Evolutionary conservation across 1,139 yeast genomes (phyloP), one percentile per base, ranked within the genome.

Genomic region (Geotrichum cucujoidarum): DNA sequence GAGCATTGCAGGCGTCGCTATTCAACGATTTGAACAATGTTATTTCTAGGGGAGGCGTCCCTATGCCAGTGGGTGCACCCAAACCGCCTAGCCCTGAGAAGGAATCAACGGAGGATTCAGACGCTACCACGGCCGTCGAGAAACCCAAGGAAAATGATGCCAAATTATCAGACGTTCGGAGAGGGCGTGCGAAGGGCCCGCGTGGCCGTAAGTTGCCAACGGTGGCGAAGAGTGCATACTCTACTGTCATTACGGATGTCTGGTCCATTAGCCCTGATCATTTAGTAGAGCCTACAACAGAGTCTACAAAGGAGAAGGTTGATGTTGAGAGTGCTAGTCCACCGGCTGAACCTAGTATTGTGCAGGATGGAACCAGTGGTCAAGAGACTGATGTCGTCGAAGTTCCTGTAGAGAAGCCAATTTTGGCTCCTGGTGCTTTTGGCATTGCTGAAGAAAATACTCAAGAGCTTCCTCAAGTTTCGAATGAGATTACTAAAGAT

Each of bases 141-240:
- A 50, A 44, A 16, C 49, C 34, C 18, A 30, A 18, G 5, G 41
- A 31, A 10, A 14, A 47, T 13, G 41, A 41, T n/a, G 38, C 43
- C 42, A 43, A 44, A 25, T 24, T 35, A 14, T 42, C 57, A 2
- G 75, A 73, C 53, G 62, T 65, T 1, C 70, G 78, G 56, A 69
- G 71, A 51, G 67, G 74, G 25, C 75, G 95, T 56, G 81, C 82
- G 0, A 79, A 71, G 56, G 95, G 95, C 0, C 95, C 95, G 22
- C 90, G 92, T 0, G 27, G 27, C 10, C 78, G 94, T 52, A 78
- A 82, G 56, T 70, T 87, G 44, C 96, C 96, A 1, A 76, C 76
- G 70, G 57, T 57, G 32, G 68, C 67, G 21, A 62, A 65, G 53
- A 55, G 59, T 17, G 53, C 54, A 20, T 57, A 55, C 53, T 41